Conservation (phyloP, 495 filamentous ascomycete genomes). For the Symbiotaphrina buchneri region DNA sequence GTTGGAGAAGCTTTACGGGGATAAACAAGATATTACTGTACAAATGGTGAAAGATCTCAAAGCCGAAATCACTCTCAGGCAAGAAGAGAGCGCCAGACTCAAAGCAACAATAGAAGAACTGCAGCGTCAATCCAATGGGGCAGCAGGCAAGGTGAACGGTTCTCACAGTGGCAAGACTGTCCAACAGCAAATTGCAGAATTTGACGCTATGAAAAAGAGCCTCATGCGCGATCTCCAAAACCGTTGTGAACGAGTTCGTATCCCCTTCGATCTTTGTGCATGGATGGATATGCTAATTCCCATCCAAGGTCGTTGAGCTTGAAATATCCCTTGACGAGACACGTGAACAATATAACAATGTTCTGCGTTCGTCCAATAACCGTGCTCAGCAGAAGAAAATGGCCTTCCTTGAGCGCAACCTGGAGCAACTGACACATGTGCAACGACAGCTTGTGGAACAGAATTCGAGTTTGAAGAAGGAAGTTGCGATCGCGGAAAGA, state of each 20-base stretch:
- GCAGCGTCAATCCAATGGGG: conserved; percentile 38
- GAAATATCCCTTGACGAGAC: conserved; percentile 95
- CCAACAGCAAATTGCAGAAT: conserved; percentile 92
- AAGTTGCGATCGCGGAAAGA: conserved; percentile 93
- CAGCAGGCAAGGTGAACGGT: conserved; percentile 26
- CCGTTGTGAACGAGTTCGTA: conserved; percentile 61
- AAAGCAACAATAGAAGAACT: conserved; percentile 53
- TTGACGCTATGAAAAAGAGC: conserved; percentile 98
- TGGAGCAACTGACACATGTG: conserved; percentile 92
- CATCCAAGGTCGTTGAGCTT: conserved; percentile 54
- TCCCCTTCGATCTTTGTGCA: not conserved
- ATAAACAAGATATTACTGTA: conserved; percentile 45
- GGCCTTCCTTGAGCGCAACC: conserved; percentile 94
- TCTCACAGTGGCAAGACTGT: conserved; percentile 50
- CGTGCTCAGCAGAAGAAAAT: conserved; percentile 99
- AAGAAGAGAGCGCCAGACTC: conserved; percentile 55
- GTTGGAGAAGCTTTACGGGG: conserved; percentile 50
- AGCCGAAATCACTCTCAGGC: conserved; percentile 43
- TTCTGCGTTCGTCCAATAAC: conserved; percentile 86
- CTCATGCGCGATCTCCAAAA: conserved; percentile 98
- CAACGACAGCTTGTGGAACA: conserved; percentile 96
- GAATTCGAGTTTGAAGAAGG: conserved; percentile 90
- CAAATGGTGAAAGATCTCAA: conserved; percentile 51
- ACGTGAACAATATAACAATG: conserved; percentile 95
- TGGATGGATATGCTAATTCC: conserved; percentile 2